These are phyloP conservation scores for Solanum sitiens DNA, from an alignment of 257 asterid species.

Conservation along the genomic window DNA sequence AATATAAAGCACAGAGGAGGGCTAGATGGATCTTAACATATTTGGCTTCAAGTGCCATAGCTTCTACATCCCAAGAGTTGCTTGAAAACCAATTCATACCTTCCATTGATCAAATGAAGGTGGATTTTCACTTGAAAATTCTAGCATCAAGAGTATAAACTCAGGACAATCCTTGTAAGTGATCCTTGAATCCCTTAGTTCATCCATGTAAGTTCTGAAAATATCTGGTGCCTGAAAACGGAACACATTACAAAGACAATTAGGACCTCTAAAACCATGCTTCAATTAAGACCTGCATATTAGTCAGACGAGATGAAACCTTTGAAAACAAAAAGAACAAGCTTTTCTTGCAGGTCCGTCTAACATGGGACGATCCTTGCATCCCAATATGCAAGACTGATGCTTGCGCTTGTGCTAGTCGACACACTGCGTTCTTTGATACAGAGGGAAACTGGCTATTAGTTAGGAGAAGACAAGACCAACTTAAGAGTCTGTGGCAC, in stretches of 20 bases:
- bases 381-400: slow-evolving; percentile 48
- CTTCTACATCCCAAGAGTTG: not conserved
- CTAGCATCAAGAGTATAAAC: slow-evolving; percentile 53
- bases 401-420: slow-evolving; percentile 80
- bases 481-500: slow-evolving; percentile 67
- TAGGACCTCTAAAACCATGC: not conserved
- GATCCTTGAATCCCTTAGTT: slow-evolving; percentile 61
- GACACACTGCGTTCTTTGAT: slow-evolving; percentile 71
- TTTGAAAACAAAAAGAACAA: slow-evolving; percentile 53
- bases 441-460: slow-evolving; percentile 58
- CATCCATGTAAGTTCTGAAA: slow-evolving; percentile 60
- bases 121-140: slow-evolving; percentile 39
- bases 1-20: not conserved
- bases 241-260: slow-evolving; percentile 2
- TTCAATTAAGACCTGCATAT: slow-evolving; percentile 1
- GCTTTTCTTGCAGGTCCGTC: slow-evolving; percentile 57
- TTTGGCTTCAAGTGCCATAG: not conserved
- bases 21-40: not conserved
- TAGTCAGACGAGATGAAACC: slow-evolving; percentile 31
- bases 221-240: slow-evolving; percentile 66
- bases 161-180: slow-evolving; percentile 66
- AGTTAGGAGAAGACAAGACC: slow-evolving; percentile 77
- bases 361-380: slow-evolving; percentile 63
- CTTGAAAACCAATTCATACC: slow-evolving; percentile 27
- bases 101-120: slow-evolving; percentile 52